Base-by-base conservation (phyloP, 768 basidiomycete genomes). In the Gloeopeniophorella convolvens region DNA sequence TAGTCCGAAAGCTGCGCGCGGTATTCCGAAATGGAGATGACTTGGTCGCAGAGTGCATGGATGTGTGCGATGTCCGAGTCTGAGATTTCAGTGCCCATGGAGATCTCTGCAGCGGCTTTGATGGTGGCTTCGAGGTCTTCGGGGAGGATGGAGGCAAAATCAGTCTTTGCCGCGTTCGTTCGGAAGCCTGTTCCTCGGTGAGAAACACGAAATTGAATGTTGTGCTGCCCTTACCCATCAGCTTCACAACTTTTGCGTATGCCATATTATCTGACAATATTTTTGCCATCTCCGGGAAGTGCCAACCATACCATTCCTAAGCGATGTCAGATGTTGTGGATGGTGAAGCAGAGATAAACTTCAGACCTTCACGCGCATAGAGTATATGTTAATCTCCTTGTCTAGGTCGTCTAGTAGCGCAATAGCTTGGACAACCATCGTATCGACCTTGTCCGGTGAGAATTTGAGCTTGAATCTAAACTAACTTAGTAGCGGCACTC, bases 261-360 rank as follows among this genome's bases (percentile, higher is more conserved):
- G 95, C 94, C 51, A 94, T 71, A 70, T 96, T 99, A 74, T 99
- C 96, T 52, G 84, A 81, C 58, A 99, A 88, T 65, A 99, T 98
- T 73, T 97, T 98, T 51, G 85, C 88, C 86, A 99, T 89, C 70
- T 99, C 96, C 4, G 96, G 96, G 78, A 99, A 99, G 73, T 99
- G 96, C 96, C 96, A 99, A 31, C 96, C 96, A 62, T 99, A 99
- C 96, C 96, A 99, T 79, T 99, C 96, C 95, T 96, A 60, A n/a
- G 34, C 24, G 42, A 6, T n/a, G 11, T 27, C 15, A 39, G 48
- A 27, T 40, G 4, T 15, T 51, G 15, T n/a, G 44, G 23, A 27
- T 18, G 13, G 7, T 23, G 4, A 26, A 50, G 21, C 44, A 15
- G 33, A n/a, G 24, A 13, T 1, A 13, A 7, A 26, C 21, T 3